phyloP scores from a whole-genome alignment of 441 rosid genomes.

The Jatropha multifida region DNA sequence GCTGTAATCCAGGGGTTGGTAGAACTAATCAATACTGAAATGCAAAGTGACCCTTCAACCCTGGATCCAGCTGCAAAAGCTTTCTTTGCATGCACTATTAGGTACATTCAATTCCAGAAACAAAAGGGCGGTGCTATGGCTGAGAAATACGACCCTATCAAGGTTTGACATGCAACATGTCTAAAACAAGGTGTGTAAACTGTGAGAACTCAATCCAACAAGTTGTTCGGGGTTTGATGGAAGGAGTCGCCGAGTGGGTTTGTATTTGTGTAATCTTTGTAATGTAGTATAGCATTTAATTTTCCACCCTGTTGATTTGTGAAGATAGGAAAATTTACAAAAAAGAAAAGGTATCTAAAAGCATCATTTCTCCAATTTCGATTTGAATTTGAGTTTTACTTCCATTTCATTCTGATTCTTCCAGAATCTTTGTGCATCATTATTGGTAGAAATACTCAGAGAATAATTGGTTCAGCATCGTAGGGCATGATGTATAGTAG shows the following conservation, averaged over 20 bases:
- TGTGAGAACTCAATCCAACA: neutral
- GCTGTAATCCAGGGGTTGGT: constrained; percentile 71
- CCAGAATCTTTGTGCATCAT: constrained; percentile 1
- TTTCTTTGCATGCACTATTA: constrained; percentile 71
- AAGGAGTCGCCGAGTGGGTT: neutral
- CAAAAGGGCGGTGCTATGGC: constrained; percentile 86
- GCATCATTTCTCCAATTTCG: constrained; percentile 1
- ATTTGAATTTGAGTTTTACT: neutral
- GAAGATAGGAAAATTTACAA: neutral
- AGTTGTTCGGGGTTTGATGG: constrained; percentile 10
- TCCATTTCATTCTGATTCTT: neutral
- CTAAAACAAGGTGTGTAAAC: neutral
- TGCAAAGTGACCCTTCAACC: constrained; percentile 59
- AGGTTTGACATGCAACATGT: constrained; percentile 40
- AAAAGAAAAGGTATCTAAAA: neutral
- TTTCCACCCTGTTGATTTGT: neutral
- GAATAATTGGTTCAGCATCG: neutral
- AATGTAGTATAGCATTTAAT: neutral
- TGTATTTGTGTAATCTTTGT: constrained; percentile 7
- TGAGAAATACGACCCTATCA: constrained; percentile 72
- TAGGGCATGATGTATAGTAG: neutral
- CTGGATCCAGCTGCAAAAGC: constrained; percentile 68
- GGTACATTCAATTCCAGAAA: constrained; percentile 87
- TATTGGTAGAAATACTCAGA: neutral
- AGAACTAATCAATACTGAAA: constrained; percentile 67